phyloP scores from a whole-genome alignment of 2,329 filamentous ascomycete species.

The Pseudocercospora musae region DNA sequence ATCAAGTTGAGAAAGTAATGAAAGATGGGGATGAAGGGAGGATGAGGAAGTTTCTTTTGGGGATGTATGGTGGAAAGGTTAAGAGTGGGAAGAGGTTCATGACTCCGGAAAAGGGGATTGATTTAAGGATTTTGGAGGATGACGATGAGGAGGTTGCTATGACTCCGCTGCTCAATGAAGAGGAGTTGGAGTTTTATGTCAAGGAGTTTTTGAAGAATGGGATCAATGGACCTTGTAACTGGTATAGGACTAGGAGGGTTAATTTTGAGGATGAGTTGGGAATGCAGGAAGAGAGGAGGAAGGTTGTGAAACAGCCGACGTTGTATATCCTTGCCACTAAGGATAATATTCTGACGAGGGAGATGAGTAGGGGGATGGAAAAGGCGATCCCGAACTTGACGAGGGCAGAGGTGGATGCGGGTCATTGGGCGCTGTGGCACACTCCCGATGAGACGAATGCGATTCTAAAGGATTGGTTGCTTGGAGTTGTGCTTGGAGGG shows the following conservation, averaged over 20 bases:
- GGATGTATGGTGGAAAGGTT: slow-evolving; percentile 65
- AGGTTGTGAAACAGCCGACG: slow-evolving; percentile 48
- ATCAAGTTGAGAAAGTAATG: slow-evolving; percentile 54
- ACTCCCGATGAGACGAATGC: slow-evolving; percentile 67
- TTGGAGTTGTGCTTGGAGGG: slow-evolving; percentile 50
- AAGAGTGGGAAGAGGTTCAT: slow-evolving; percentile 58
- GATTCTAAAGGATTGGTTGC: slow-evolving; percentile 65
- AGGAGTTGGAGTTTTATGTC: slow-evolving; percentile 76
- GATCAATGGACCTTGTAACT: slow-evolving; percentile 66
- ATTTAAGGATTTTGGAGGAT: slow-evolving; percentile 53
- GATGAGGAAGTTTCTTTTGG: slow-evolving; percentile 67
- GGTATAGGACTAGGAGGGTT: slow-evolving; percentile 67
- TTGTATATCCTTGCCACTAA: slow-evolving; percentile 71
- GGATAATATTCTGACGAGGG: slow-evolving; percentile 70
- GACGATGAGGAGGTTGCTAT: slow-evolving; percentile 45
- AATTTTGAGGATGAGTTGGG: slow-evolving; percentile 73
- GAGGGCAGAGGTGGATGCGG: slow-evolving; percentile 61
- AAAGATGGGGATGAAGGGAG: slow-evolving; percentile 43
- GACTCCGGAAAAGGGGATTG: slow-evolving; percentile 58
- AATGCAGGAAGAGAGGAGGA: slow-evolving; percentile 19
- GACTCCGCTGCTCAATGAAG: slow-evolving; percentile 59
- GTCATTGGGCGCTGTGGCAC: slow-evolving; percentile 83
- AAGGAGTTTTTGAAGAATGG: slow-evolving; percentile 68
- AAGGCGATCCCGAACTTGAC: slow-evolving; percentile 62
- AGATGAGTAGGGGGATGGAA: slow-evolving; percentile 70